Evolutionary conservation across 1,284 basidiomycete genomes (phyloP).

Genomic region (Sphagnurus paluster): DNA sequence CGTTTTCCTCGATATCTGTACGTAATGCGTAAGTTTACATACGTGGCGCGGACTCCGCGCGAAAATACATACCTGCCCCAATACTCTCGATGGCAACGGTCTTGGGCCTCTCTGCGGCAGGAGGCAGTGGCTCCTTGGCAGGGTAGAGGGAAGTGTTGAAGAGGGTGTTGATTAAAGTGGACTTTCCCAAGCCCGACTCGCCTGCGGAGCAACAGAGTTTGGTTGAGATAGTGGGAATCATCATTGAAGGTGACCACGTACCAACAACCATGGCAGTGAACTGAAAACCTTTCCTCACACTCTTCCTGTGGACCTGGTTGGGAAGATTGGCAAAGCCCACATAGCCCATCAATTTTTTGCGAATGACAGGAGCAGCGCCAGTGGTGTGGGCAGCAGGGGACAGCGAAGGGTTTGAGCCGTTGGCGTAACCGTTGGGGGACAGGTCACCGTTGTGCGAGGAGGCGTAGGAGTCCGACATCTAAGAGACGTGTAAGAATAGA

Average conservation of each 20-base stretch:
- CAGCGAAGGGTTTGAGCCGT: conserved; percentile 62
- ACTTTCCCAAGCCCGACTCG: conserved; percentile 97
- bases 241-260: conserved; percentile 33
- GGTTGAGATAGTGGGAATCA: conserved; percentile 22
- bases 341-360: conserved; percentile 91
- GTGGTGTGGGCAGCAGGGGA: conserved; percentile 40
- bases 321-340: conserved; percentile 88
- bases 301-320: conserved; percentile 97
- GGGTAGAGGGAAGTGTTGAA: conserved; percentile 95
- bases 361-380: conserved; percentile 64
- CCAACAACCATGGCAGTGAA: conserved; percentile 97
- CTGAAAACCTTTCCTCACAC: conserved; percentile 94
- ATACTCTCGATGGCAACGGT: conserved; percentile 97
- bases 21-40: conserved; percentile 30
- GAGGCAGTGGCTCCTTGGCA: conserved; percentile 79
- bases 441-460: conserved; percentile 66
- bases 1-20: conserved; percentile 96
- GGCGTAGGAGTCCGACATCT: conserved; percentile 75
- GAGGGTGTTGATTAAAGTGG: conserved; percentile 95
- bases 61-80: conserved; percentile 74
- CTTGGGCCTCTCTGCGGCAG: conserved; percentile 84
- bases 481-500: conserved; percentile 21
- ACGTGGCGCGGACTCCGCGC: conserved; percentile 19
- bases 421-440: conserved; percentile 57
- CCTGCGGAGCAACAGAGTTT: conserved; percentile 48